Evolutionary conservation across 495 filamentous ascomycete genomes (phyloP).

Genomic region (Aspergillus funiculosus): DNA sequence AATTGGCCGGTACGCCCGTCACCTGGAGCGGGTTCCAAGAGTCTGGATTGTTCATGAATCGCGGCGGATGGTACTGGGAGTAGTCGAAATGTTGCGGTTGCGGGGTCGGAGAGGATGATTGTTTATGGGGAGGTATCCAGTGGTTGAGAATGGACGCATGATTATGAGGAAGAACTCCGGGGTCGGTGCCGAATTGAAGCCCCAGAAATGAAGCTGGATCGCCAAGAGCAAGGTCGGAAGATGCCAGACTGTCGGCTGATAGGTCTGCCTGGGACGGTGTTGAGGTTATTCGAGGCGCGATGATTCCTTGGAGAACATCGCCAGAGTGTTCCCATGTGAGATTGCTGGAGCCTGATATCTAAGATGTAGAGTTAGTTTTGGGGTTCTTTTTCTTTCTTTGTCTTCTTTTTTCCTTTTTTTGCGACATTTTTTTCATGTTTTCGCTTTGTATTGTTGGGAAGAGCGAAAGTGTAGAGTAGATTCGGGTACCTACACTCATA

Average conservation of each 20-base stretch:
- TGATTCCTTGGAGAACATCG: slow-evolving; percentile 37
- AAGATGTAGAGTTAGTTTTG: neutral
- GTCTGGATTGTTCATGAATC: slow-evolving; percentile 29
- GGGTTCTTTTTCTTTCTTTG: neutral
- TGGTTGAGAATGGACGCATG: slow-evolving; percentile 21
- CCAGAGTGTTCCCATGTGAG: slow-evolving; percentile 26
- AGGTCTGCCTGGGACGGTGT: slow-evolving; percentile 17
- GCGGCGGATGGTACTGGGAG: slow-evolving; percentile 22
- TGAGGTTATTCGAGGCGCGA: slow-evolving; percentile 18
- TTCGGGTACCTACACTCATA: slow-evolving; percentile 13
- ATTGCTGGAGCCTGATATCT: slow-evolving; percentile 10
- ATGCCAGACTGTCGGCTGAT: slow-evolving; percentile 12
- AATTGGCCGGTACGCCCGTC: slow-evolving; percentile 27
- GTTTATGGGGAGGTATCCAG: slow-evolving; percentile 13
- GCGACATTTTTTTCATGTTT: neutral
- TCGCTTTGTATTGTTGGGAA: slow-evolving; percentile 3
- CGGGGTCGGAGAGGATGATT: slow-evolving; percentile 16
- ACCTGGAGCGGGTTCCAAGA: slow-evolving; percentile 37
- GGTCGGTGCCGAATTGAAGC: slow-evolving; percentile 24
- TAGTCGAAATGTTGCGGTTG: slow-evolving; percentile 25
- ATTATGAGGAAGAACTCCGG: slow-evolving; percentile 17
- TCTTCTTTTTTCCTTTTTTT: neutral
- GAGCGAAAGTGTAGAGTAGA: too few relatives aligned
- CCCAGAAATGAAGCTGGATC: slow-evolving; percentile 31
- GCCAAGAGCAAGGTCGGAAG: slow-evolving; percentile 21